Evolutionary conservation across 2,329 filamentous ascomycete genomes (phyloP), one percentile per base, ranked within the genome.

Genomic region (Monilinia laxa): DNA sequence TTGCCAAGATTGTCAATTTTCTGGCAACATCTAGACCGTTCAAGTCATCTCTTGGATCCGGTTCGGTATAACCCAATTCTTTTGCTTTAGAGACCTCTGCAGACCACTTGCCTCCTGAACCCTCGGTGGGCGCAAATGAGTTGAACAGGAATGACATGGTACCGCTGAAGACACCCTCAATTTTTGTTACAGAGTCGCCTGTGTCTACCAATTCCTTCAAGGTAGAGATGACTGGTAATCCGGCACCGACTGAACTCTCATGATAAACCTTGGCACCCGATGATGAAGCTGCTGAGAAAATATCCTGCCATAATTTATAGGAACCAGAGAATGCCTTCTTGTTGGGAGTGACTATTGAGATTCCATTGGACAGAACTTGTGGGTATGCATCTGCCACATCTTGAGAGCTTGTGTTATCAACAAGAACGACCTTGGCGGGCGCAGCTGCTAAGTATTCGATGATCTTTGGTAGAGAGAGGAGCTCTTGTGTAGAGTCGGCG

Each of bases 121-220:
- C 90, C 60, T 87, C 85, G 3, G 89, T 88, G 0, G 95, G 95
- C 59, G 93, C 92, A 78, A 98, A 99, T 28, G 88, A 93, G 83
- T 98, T 98, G 87, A 99, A 98, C 52, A 99, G 84, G 84, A 97
- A 99, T 51, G 91, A 96, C 87, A 99, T 94, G 65, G 95, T 99
- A 70, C 95, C 95, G 69, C 92, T 96, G 81, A 99, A 98, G 62
- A 99, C 93, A 71, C 95, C 95, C 80, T 98, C 94, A 73, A 99
- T 96, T 80, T 90, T 93, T 65, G 86, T 92, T 6, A 99, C 90
- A 77, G 92, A 84, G 76, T 99, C 95, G 53, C 95, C 95, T 1
- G 95, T 99, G 70, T 93, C 90, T 31, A 97, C 86, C n/a, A 99
- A 85, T 74, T 99, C 95, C 76, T 93, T 93, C 70, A 99, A 82